A percentile compares a stretch with the other conserved stretches of the same genome.
phyloP scores from a whole-genome alignment of 1,284 basidiomycete species.

The Volvariella surrecta region DNA sequence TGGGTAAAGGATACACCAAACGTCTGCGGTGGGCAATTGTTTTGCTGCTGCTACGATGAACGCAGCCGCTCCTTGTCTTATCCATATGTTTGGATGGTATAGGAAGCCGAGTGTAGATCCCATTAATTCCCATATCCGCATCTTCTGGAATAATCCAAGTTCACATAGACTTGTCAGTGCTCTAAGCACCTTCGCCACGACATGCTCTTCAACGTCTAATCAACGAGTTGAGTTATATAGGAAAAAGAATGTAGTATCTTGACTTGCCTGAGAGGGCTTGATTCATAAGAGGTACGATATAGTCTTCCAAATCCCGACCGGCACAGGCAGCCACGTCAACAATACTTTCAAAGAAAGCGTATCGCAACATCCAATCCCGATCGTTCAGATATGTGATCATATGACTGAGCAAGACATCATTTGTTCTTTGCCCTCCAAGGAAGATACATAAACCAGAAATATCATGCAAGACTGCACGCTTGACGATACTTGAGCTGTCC shows the following conservation, averaged over 20 bases:
- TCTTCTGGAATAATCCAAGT: conserved; percentile 81
- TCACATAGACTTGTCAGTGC: conserved; percentile 84
- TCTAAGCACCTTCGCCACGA: conserved; percentile 81
- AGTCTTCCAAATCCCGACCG: conserved; percentile 76
- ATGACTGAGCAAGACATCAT: conserved; percentile 91
- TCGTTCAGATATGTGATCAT: conserved; percentile 99
- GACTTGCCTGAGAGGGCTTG: conserved; percentile 81
- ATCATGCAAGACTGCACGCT: conserved; percentile 69
- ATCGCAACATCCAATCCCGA: conserved; percentile 84
- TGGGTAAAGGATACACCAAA: conserved; percentile 96
- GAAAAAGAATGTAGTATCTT: too few relatives aligned
- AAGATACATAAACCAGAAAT: conserved; percentile 89
- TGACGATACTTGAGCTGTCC: conserved; percentile 70
- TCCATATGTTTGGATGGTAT: conserved; percentile 96
- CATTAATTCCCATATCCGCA: conserved; percentile 93
- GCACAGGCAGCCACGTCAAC: conserved; percentile 92
- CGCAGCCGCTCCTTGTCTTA: conserved; percentile 76
- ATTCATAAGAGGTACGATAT: conserved; percentile 91
- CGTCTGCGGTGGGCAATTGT: conserved; percentile 75
- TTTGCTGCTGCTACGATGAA: conserved; percentile 83
- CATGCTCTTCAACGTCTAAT: conserved; percentile 89
- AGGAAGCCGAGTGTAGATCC: conserved; percentile 81
- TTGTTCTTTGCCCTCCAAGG: conserved; percentile 87
- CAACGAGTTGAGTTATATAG: conserved; percentile 7
- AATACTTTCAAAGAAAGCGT: conserved; percentile 93